Conservation (phyloP, 2,329 filamentous ascomycete genomes). For the Aspergillus piperis region DNA sequence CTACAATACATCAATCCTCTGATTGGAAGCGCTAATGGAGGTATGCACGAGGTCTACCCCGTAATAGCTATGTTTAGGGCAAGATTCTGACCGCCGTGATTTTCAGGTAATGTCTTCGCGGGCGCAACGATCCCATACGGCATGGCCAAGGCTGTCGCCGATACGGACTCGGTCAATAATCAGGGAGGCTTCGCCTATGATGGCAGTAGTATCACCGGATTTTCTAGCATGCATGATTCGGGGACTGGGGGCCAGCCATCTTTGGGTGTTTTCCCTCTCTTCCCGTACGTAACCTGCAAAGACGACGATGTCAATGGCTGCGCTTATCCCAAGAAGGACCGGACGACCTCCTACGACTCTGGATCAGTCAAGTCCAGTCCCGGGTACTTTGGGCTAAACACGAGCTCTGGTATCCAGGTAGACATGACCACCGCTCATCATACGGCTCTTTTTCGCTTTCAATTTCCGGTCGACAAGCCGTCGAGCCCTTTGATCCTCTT, state of each 20-base stretch:
- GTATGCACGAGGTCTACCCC: slow-evolving; percentile 19
- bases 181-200: slow-evolving; percentile 60
- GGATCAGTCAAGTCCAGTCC: slow-evolving; percentile 60
- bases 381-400: slow-evolving; percentile 64
- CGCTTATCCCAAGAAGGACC: slow-evolving; percentile 58
- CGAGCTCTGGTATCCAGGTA: slow-evolving; percentile 59
- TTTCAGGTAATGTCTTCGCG: slow-evolving; percentile 57
- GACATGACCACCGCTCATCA: slow-evolving; percentile 69
- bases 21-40: slow-evolving; percentile 56
- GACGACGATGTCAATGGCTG: slow-evolving; percentile 64
- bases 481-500: slow-evolving; percentile 62
- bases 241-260: slow-evolving; percentile 59
- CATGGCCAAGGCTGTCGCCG: slow-evolving; percentile 59
- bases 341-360: slow-evolving; percentile 51
- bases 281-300: slow-evolving; percentile 64
- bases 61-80: too few species aligned
- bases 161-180: slow-evolving; percentile 53
- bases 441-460: slow-evolving; percentile 65
- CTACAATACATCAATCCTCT: slow-evolving; percentile 53
- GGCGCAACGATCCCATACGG: slow-evolving; percentile 58
- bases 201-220: slow-evolving; percentile 54
- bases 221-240: slow-evolving; percentile 53
- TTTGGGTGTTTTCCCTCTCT: slow-evolving; percentile 72
- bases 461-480: slow-evolving; percentile 51
- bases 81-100: neutral